Conservation (phyloP, 345 rosid species). For the Acer campestre region DNA sequence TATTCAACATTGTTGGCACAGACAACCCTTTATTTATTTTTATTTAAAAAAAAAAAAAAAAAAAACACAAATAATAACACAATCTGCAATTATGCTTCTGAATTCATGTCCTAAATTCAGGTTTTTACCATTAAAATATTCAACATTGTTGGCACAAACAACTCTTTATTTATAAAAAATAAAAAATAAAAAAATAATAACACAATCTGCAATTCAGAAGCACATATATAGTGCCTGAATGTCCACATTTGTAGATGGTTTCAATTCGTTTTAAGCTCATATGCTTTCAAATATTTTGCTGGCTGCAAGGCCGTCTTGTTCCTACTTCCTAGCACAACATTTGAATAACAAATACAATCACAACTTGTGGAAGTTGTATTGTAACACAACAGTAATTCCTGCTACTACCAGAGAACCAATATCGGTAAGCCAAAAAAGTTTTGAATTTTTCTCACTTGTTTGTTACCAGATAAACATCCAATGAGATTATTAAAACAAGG, state of each 20-base stretch:
- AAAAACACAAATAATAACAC: no score
- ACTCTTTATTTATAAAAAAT: no score
- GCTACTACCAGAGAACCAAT: not conserved
- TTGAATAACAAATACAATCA: not conserved
- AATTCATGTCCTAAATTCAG: not conserved
- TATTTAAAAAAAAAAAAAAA: no score
- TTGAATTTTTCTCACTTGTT: no score
- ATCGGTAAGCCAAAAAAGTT: not conserved
- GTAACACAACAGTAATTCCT: not conserved
- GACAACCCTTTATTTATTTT: no score
- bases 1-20: no score
- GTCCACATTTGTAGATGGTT: not conserved
- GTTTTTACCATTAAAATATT: not conserved
- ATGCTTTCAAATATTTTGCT: not conserved
- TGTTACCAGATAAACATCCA: no score
- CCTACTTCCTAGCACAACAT: not conserved
- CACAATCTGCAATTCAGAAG: not conserved
- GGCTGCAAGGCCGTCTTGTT: not conserved
- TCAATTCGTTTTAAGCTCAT: not conserved
- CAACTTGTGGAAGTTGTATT: no score
- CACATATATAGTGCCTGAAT: not conserved
- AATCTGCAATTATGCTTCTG: no score
- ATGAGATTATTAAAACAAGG: not conserved
- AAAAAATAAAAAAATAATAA: no score
- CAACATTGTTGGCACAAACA: no score